A percentile compares a stretch with the other conserved stretches of the same genome.
Evolutionary conservation across 2,329 filamentous ascomycete species (phyloP).

Genomic region (Xylariomycetidae sp.): DNA sequence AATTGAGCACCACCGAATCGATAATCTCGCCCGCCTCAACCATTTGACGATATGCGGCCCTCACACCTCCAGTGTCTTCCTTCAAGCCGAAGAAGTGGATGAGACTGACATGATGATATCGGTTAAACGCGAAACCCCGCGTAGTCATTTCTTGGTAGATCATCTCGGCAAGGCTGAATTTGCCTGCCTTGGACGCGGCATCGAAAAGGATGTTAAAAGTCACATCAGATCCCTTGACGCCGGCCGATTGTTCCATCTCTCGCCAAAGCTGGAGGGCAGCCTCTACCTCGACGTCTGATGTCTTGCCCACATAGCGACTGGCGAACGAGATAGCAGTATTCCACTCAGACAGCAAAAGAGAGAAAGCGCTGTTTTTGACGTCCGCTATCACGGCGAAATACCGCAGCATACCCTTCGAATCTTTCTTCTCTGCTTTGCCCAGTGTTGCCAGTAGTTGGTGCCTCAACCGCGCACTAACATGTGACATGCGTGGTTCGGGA

Average conservation of each 20-base stretch:
- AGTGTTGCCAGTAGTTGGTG: constrained; percentile 64
- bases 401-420: constrained; percentile 64
- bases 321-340: constrained; percentile 78
- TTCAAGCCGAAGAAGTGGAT: constrained; percentile 81
- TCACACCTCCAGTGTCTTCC: constrained; percentile 67
- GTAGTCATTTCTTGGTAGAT: constrained; percentile 75
- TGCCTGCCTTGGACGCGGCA: constrained; percentile 77
- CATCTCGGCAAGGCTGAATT: constrained; percentile 78
- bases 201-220: constrained; percentile 95
- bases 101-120: constrained; percentile 75
- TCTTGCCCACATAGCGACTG: constrained; percentile 60
- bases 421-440: constrained; percentile 55
- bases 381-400: constrained; percentile 84
- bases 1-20: constrained; percentile 82
- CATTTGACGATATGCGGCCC: constrained; percentile 74
- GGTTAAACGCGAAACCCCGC: constrained; percentile 64
- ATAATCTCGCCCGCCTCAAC: constrained; percentile 84
- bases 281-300: constrained; percentile 57
- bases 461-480: constrained; percentile 48
- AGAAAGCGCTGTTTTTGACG: constrained; percentile 68
- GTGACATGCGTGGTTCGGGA: constrained; percentile 48
- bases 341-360: constrained; percentile 68
- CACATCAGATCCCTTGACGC: constrained; percentile 63
- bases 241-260: constrained; percentile 76
- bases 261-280: constrained; percentile 75